A percentile compares a stretch with the other conserved stretches of the same genome.
Conservation (phyloP, 441 rosid species). For the Populus hybrid region DNA sequence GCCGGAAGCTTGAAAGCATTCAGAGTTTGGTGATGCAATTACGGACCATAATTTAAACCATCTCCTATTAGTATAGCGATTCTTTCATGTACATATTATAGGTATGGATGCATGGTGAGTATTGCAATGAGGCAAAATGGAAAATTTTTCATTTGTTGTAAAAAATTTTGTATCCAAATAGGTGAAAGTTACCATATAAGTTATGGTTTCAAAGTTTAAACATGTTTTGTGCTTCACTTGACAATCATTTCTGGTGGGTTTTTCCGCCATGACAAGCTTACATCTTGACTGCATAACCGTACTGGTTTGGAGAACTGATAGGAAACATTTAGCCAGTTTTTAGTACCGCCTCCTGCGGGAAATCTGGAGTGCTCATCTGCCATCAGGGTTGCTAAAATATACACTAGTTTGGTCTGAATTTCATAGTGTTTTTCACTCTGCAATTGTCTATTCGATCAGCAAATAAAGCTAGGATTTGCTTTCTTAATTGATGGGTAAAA, state of each 20-base stretch:
- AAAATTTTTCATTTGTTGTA: background rate
- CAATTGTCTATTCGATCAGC: no score
- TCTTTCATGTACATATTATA: slow-evolving; percentile 6
- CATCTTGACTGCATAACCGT: background rate
- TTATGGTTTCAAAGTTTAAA: background rate
- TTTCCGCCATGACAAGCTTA: background rate
- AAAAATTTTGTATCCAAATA: slow-evolving; percentile 24
- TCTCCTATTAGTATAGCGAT: background rate
- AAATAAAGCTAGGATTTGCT: no score
- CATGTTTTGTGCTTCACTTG: background rate
- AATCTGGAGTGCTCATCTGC: background rate
- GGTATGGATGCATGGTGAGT: slow-evolving; percentile 21
- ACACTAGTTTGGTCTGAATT: background rate
- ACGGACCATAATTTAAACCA: slow-evolving; percentile 49
- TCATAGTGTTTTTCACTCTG: background rate
- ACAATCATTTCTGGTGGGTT: background rate
- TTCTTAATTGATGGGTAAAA: no score
- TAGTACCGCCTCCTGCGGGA: background rate
- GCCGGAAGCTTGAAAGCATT: slow-evolving; percentile 61
- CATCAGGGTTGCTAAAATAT: background rate
- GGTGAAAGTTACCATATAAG: background rate
- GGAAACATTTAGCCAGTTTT: background rate
- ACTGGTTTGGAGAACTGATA: background rate
- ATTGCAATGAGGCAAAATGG: slow-evolving; percentile 15
- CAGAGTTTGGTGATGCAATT: slow-evolving; percentile 58